Base-by-base conservation (phyloP, 331 rosid genomes). In the Phaseolus coccineus region DNA sequence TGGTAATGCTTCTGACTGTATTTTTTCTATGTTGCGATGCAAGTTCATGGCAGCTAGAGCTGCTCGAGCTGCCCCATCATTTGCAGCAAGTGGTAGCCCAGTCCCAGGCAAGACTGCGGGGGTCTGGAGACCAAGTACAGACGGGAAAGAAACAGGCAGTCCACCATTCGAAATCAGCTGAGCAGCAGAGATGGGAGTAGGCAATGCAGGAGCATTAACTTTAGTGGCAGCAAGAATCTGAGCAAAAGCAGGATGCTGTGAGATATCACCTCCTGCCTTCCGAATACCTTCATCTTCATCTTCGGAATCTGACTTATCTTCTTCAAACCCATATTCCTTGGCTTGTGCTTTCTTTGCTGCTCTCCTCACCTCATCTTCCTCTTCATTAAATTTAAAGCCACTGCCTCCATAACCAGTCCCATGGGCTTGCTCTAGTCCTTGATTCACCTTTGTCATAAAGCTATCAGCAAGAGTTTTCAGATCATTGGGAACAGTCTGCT, bases 261-360 rank as follows among this genome's bases (percentile, higher is more conserved):
- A 81, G 48, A 92, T 84, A 82, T 92, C 97, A 9, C 94, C 98
- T 25, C 96, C 94, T 31, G 97, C 91, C 87, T 92, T 94, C 89
- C 93, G 83, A 74, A 94, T 89, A 83, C 91, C 92, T 39, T 92
- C 97, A 82, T 94, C 92, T 77, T 94, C 98, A 71, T 94, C 97
- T 58, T 94, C 98, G 13, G 98, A 91, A 91, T 94, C 98, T 25
- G 98, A 94, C 78, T 92, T 94, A 81, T 94, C 97, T 68, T 92
- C 98, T 90, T 91, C 98, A 82, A 92, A 94, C 74, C 97, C 98
- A 84, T 94, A 94, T 81, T 92, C 97, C 80, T 85, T 94, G 66
- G 98, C 98, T 71, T 94, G 98, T 4, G 98, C 98, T 86, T 94
- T 94, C 95, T 94, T 94, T 16, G 97, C 98, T 58, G 98, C 98